phyloP scores from a whole-genome alignment of 106 monocot species.

The Allium cepa region DNA sequence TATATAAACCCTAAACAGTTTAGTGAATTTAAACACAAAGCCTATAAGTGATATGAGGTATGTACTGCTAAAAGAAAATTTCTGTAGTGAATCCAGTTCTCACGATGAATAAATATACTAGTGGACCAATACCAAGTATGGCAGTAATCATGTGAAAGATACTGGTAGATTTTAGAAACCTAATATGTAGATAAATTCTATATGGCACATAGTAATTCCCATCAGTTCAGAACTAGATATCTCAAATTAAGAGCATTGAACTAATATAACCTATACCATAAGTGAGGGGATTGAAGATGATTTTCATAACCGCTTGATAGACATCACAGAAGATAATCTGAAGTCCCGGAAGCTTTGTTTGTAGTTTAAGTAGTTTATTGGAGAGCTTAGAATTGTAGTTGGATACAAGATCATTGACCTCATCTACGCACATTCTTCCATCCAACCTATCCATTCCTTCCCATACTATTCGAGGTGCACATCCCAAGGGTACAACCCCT shows the following conservation, averaged over 20 bases:
- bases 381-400: slow-evolving; percentile 30
- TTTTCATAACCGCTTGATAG: slow-evolving; percentile 38
- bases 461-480: slow-evolving; percentile 26
- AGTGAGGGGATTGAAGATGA: slow-evolving; percentile 23
- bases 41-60: too few species aligned
- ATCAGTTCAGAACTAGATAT: not conserved
- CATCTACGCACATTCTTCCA: slow-evolving; percentile 20
- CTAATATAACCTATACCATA: slow-evolving; percentile 17
- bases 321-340: slow-evolving; percentile 48
- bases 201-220: too few species aligned
- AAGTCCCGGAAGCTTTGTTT: slow-evolving; percentile 14
- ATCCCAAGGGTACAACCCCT: slow-evolving; percentile 48
- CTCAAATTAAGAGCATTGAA: slow-evolving; percentile 22
- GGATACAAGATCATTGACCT: slow-evolving; percentile 37
- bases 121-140: too few species aligned
- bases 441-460: slow-evolving; percentile 2
- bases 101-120: too few species aligned
- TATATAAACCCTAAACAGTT: too few species aligned
- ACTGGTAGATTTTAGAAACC: too few species aligned
- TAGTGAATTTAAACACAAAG: too few species aligned
- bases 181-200: too few species aligned
- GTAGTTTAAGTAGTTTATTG: slow-evolving; percentile 9
- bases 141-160: too few species aligned
- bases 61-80: too few species aligned
- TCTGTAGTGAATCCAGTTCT: too few species aligned